Base-by-base conservation (phyloP, 2,329 filamentous ascomycete genomes). In the Penicillium sp. region DNA sequence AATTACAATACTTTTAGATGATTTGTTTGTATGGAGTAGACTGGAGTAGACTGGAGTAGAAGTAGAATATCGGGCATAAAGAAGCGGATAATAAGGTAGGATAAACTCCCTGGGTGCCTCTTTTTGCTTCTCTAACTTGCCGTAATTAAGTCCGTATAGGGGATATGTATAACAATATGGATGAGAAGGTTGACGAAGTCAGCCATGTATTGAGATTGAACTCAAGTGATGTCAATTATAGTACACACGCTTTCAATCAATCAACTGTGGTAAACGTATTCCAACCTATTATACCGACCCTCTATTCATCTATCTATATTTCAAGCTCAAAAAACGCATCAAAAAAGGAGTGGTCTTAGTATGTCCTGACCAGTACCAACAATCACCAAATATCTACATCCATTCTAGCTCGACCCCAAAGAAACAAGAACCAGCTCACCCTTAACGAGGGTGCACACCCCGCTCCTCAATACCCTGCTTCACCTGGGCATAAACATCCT, bases 401-500 rank as follows among this genome's bases (percentile, higher is more conserved):
- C 19, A 6, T 33, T 12, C 30, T 33, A 33, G 28, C 6, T 28
- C 6, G 28, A 28, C 28, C 28, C 28, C 26, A 33, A 33, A 33
- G 30, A 33, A 33, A 33, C 30, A 12, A 33, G 10, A 42, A 3
- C 13, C 37, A 38, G 7, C 26, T 28, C 17, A 13, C 2, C 35
- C 37, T 65, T 61, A 73, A 54, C 71, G 59, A 44, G 64, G 60
- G 35, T 68, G 61, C 56, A 79, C 63, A 7, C 82, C 83, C 69
- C 79, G 78, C 62, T 76, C 72, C 61, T 75, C 75, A 71, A 87
- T 78, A 28, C 78, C 78, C 66, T 76, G 74, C 73, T 80, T 79
- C 44, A 89, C 84, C 59, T 82, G 75, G 66, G 79, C 75, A 75
- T 89, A 89, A 19, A 90, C 86, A 63, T 86, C 84, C 30, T 91